Evolutionary conservation across 192 early-diverging fungal species (phyloP).

Genomic region (Backusella mclennaniae): DNA sequence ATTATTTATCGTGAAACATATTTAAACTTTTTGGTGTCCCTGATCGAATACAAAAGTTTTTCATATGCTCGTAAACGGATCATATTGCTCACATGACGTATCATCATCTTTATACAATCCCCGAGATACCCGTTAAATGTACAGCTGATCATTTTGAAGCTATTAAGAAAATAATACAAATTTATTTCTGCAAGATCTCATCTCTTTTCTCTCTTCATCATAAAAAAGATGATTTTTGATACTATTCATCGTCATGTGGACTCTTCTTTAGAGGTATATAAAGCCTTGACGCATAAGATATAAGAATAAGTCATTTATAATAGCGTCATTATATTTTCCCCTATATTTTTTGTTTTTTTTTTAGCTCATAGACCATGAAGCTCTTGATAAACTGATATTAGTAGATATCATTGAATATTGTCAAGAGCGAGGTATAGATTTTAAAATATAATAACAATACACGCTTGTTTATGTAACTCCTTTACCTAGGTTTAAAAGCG

Average conservation of each 20-base stretch:
- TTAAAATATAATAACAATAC: background rate
- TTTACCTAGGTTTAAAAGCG: conserved; percentile 36
- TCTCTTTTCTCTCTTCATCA: background rate
- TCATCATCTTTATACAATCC: background rate
- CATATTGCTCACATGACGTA: background rate
- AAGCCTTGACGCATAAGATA: background rate
- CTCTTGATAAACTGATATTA: conserved; percentile 60
- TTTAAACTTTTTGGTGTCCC: background rate
- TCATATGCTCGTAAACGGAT: conserved; percentile 1
- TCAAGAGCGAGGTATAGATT: conserved; percentile 59
- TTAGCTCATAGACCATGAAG: conserved; percentile 37
- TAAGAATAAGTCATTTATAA: background rate
- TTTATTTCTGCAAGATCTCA: background rate
- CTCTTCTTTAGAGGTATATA: conserved; percentile 46
- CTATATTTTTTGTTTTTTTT: background rate
- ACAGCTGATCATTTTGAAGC: background rate
- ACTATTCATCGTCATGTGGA: conserved; percentile 57
- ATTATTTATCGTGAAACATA: background rate
- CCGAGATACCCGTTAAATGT: background rate
- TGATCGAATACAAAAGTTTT: background rate
- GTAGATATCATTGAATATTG: conserved; percentile 70
- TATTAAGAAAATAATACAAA: background rate
- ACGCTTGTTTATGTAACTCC: background rate
- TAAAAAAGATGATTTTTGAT: conserved; percentile 39
- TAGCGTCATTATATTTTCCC: background rate